Base-by-base conservation (phyloP, 2,329 filamentous ascomycete species). In the Penicillium nordicum region DNA sequence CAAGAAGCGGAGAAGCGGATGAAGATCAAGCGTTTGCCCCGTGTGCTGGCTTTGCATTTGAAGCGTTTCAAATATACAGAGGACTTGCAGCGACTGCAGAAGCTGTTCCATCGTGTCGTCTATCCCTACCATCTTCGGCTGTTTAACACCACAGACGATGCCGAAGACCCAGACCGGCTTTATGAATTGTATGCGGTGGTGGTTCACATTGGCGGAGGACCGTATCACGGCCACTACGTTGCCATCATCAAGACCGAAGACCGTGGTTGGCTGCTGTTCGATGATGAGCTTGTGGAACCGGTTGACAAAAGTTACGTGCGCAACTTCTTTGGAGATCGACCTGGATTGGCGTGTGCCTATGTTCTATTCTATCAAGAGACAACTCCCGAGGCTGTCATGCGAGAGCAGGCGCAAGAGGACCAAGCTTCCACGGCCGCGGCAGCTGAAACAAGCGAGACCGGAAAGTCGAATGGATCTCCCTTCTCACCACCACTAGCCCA, bases 21-120 rank as follows among this genome's bases (percentile, higher is more conserved):
- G 94, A 99, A 97, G 80, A 93, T 99, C 66, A 97, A 99, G 79
- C 85, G 90, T 51, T 78, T 97, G 69, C 94, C 94, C 4, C 92
- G 90, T 69, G 91, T 99, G 57, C 77, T 99, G 61, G 92, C 94
- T 5, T 78, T 99, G 56, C 94, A 99, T 71, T 77, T 99, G 60
- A 99, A 99, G 77, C 86, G 94, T 55, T 99, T 99, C 80, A 97
- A 97, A 77, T 99, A 97, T 71, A 97, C 93, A 2, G 94, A 97
- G 71, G 93, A 97, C 72, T 85, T 95, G 69, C 94, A 92, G 63
- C 85, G 92, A 53, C 78, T 99, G 60, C 92, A 97, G 73, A 99
- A 99, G 76, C 83, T 99, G 42, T 97, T 97, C 72, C 93, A 99
- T 73, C 85, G 93, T 42, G 94, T 99, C 14, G 91, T 97, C 5